Conservation (phyloP, 1,284 basidiomycete species). For the Sparassis latifolia region DNA sequence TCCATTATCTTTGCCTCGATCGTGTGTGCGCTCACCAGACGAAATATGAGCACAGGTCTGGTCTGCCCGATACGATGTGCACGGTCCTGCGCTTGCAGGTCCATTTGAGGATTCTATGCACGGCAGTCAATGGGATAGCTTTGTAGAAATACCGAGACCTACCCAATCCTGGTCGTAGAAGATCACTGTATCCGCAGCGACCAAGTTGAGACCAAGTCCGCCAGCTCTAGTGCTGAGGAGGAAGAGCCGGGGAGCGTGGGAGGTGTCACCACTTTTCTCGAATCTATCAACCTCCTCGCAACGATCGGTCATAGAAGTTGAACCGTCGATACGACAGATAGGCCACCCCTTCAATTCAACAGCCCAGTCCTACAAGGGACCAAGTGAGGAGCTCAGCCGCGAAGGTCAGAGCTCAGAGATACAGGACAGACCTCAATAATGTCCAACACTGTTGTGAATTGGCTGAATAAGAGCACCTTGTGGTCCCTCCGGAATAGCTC, state of each 20-base stretch:
- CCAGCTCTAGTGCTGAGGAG: conserved; percentile 90
- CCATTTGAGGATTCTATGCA: conserved; percentile 88
- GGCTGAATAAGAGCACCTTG: conserved; percentile 91
- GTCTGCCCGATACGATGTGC: conserved; percentile 96
- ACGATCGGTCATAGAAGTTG: conserved; percentile 72
- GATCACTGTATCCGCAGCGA: conserved; percentile 91
- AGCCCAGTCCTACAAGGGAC: conserved; percentile 69
- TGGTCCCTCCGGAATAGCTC: conserved; percentile 81
- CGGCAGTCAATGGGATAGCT: conserved; percentile 7
- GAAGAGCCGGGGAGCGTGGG: conserved; percentile 75
- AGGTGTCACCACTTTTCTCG: conserved; percentile 65
- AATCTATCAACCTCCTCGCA: conserved; percentile 82
- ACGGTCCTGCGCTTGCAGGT: conserved; percentile 92
- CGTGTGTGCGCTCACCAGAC: conserved; percentile 82
- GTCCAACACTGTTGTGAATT: conserved; percentile 95
- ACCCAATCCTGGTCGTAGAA: conserved; percentile 97
- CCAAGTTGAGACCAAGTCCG: conserved; percentile 88
- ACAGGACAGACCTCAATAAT: conserved; percentile 70
- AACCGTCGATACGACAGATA: conserved; percentile 89
- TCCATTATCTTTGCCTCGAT: conserved; percentile 91
- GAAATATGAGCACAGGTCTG: conserved; percentile 82
- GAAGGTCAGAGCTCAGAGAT: neutral
- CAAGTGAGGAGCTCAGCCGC: too few species aligned
- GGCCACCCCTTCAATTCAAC: conserved; percentile 72
- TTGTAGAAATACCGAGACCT: conserved; percentile 18